Base-by-base conservation (phyloP, 148 eudicot species). In the Linanthus parryae region DNA sequence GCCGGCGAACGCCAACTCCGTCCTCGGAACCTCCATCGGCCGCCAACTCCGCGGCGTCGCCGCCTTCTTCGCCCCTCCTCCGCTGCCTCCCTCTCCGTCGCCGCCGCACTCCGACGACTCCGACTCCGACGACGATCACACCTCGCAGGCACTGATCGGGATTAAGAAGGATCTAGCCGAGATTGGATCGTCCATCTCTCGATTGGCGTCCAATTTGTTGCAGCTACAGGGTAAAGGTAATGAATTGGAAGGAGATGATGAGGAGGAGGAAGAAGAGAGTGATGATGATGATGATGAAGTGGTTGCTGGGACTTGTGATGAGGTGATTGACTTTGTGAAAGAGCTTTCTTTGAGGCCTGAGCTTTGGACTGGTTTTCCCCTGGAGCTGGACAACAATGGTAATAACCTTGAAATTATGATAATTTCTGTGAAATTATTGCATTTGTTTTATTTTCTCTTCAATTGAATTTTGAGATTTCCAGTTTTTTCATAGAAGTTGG, bases 1-100 rank as follows among this genome's bases (percentile, higher is more conserved):
- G 55, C 35, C 51, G 72, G 77, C 40, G 37, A 62, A 71, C 2
- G 76, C 75, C 51, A 56, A 81, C 24, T 69, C 89, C 34, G 74
- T 56, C 54, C 57, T 85, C 74, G 65, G 74, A 34, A 66, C 66
- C 38, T 41, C 81, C 8, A 64, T 79, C 58, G 62, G 75, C 52
- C 83, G 76, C 31, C 86, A 69, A 36, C 65, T 82, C 21, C 86
- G 72, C 47, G 81, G 77, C 19, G 81, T 77, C 64, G 84, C 84
- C 11, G 56, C 86, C 24, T 82, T 86, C 47, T 83, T 86, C 8
- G 79, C 90, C 10, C 95, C 90, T 11, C 89, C 82, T 31, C 81
- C 85, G 10, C 34, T 22, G 5, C 8, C 45, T 0, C 21, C 41
- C 4, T 29, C 57, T 7, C 3, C 48, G 6, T 63, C 52, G 24